These are phyloP conservation scores for Guadua angustifolia DNA, from an alignment of 176 grass and related monocot genomes.

Conservation along the genomic window DNA sequence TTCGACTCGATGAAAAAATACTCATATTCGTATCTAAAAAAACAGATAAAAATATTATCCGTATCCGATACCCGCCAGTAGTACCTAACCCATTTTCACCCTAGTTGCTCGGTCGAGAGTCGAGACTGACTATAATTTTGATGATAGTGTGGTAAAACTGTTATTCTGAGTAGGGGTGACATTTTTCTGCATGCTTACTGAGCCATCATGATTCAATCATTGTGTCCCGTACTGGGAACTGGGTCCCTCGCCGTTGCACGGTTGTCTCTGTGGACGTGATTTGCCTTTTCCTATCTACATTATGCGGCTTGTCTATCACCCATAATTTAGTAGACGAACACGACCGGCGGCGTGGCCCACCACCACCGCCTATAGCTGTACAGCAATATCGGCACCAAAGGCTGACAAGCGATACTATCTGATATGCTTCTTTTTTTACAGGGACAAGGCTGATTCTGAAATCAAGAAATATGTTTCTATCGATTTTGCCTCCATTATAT, in stretches of 20 bases:
- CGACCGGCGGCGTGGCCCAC: background rate
- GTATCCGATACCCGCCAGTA: too few species aligned
- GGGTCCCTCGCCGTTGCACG: background rate
- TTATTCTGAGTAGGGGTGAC: background rate
- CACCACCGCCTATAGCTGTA: background rate
- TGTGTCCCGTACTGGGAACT: background rate
- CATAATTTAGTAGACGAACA: background rate
- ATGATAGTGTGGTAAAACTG: background rate
- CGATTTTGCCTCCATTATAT: background rate
- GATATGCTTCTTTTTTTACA: background rate
- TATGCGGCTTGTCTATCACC: background rate
- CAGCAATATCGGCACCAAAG: background rate
- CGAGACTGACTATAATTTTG: background rate
- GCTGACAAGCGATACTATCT: background rate
- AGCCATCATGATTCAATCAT: background rate
- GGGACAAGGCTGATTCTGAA: background rate
- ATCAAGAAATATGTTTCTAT: background rate
- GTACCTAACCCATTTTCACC: too few species aligned
- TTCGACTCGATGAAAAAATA: too few species aligned
- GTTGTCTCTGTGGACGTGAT: slow-evolving; percentile 11
- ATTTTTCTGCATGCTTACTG: background rate
- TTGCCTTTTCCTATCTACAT: background rate
- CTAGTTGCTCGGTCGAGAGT: too few species aligned
- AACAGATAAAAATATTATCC: too few species aligned
- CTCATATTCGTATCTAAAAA: too few species aligned